Conservation (phyloP, 371 early-diverging fungal species). For the Vavraia culicis region DNA sequence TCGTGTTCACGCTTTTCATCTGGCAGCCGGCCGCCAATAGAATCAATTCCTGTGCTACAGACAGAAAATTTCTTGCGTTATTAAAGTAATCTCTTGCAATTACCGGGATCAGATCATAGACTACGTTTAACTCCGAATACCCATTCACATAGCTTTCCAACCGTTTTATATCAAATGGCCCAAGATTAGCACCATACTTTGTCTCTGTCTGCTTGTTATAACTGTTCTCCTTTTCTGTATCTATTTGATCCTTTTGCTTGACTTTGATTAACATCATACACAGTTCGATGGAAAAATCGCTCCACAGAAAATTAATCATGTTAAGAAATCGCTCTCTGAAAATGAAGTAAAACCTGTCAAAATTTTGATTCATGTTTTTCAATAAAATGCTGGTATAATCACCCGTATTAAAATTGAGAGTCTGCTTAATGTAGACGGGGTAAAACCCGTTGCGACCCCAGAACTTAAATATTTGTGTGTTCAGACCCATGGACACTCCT, state of each 20-base stretch:
- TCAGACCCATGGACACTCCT: constrained; percentile 83
- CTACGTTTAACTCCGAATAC: constrained; percentile 13
- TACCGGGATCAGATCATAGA: constrained; percentile 13
- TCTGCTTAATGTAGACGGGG: constrained; percentile 83
- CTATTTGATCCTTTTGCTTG: constrained; percentile 12
- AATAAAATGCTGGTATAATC: constrained; percentile 87
- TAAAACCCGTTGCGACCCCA: constrained; percentile 72
- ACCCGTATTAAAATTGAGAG: constrained; percentile 78
- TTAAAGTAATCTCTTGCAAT: constrained; percentile 9
- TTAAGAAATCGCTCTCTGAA: constrained; percentile 23
- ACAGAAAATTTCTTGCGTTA: neutral
- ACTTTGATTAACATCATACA: neutral
- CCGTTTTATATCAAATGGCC: neutral
- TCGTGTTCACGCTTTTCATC: constrained; percentile 1
- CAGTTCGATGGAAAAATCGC: neutral
- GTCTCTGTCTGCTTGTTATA: constrained; percentile 1
- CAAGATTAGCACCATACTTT: constrained; percentile 5
- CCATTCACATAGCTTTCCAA: constrained; percentile 13
- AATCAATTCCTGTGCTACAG: constrained; percentile 18
- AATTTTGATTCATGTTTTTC: no score
- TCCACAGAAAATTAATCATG: constrained; percentile 6
- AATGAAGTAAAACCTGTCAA: no score
- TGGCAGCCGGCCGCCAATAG: constrained; percentile 9
- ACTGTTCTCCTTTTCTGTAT: constrained; percentile 12
- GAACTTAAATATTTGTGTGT: constrained; percentile 64